A percentile compares a stretch with the other conserved stretches of the same genome.
Evolutionary conservation across 2,329 filamentous ascomycete genomes (phyloP).

Genomic region (Apiospora koreana): DNA sequence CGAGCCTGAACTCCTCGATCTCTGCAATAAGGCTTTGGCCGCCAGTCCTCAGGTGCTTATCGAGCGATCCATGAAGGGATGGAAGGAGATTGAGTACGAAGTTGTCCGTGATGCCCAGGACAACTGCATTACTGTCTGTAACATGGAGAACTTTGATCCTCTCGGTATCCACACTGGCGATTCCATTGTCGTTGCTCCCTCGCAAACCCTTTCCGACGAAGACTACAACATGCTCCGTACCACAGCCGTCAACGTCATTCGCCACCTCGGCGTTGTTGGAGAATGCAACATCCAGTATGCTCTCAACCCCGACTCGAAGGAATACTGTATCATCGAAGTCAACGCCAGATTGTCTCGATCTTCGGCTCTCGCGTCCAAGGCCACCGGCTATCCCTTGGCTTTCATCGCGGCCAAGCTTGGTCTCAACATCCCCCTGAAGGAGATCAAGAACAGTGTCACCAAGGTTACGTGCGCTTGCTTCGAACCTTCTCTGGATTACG

Average conservation of each 20-base stretch:
- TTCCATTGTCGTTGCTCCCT: slow-evolving; percentile 96
- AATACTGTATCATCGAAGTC: slow-evolving; percentile 99
- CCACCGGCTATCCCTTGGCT: slow-evolving; percentile 91
- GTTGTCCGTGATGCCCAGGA: slow-evolving; percentile 93
- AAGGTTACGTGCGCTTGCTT: slow-evolving; percentile 97
- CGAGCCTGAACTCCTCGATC: slow-evolving; percentile 76
- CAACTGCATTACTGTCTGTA: slow-evolving; percentile 99
- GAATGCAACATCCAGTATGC: slow-evolving; percentile 99
- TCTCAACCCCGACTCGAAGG: slow-evolving; percentile 88
- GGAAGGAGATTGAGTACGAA: slow-evolving; percentile 99
- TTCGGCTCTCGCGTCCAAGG: slow-evolving; percentile 93
- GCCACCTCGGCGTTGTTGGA: slow-evolving; percentile 94
- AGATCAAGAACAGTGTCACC: slow-evolving; percentile 95
- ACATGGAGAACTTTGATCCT: slow-evolving; percentile 99
- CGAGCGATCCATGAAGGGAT: slow-evolving; percentile 98
- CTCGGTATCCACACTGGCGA: slow-evolving; percentile 98
- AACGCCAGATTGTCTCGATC: slow-evolving; percentile 95
- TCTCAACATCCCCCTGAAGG: slow-evolving; percentile 90
- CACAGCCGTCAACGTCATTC: slow-evolving; percentile 94
- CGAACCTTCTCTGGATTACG: slow-evolving; percentile 96
- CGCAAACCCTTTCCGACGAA: slow-evolving; percentile 93
- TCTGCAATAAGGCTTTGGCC: slow-evolving; percentile 93
- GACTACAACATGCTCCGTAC: slow-evolving; percentile 99
- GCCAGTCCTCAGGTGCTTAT: slow-evolving; percentile 95
- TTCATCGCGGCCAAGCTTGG: slow-evolving; percentile 98